Evolutionary conservation across 495 filamentous ascomycete genomes (phyloP), one percentile per base, ranked within the genome.

Genomic region (Filosporella fistucella): DNA sequence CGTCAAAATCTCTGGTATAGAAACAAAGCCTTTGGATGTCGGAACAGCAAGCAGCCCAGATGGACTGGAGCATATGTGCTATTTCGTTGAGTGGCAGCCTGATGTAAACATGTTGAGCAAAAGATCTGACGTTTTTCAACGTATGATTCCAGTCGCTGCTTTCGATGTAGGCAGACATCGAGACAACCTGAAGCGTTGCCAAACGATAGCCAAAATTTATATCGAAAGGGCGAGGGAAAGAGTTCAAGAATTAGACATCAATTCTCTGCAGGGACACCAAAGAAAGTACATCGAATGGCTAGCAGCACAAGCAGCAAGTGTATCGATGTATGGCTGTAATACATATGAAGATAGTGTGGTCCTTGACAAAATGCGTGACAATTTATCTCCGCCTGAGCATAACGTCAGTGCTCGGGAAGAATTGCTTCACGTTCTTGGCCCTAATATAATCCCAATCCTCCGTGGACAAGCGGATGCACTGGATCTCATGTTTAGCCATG

Each of bases 61-160:
- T 30, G 28, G 8, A 8, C 8, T n/a, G 28, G 28, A 30, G n/a
- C 8, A 30, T 30, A 30, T 30, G 28, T 30, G 28, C 28, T 30
- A 30, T 30, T 30, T 30, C n/a, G n/a, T 30, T n/a, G 28, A 30
- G n/a, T 30, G 28, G 28, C 28, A 30, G 28, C 28, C 28, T 30
- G 28, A 8, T n/a, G 28, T 30, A n/a, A n/a, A 30, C n/a, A 8
- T 30, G 8, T 30, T 30, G 28, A 30, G 28, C n/a, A 30, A 30
- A 8, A 30, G n/a, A 30, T 30, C 28, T n/a, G 8, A 30, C 8
- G n/a, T 30, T n/a, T 30, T 30, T n/a, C 28, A 30, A 30, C 64
- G 64, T 7, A n/a, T 29, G 2, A 47, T 45, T n/a, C 66, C 67
- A 0, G 16, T 28, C 0, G 71, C 61, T 57, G 8, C 28, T 8